phyloP scores from a whole-genome alignment of 352 stramenopile species.

The Globisporangium middletonii region DNA sequence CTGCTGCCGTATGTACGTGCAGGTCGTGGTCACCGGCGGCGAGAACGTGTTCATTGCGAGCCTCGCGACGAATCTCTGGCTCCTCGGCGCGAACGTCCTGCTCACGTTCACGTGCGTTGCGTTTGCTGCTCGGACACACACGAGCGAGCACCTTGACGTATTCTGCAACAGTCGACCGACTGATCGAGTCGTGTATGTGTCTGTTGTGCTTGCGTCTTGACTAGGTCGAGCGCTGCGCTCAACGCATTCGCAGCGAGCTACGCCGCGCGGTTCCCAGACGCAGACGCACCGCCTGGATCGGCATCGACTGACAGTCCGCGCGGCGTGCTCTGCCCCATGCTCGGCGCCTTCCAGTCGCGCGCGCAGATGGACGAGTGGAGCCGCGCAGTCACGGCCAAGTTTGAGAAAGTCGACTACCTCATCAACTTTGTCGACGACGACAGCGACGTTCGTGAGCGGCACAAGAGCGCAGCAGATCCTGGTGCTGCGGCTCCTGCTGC shows the following conservation, averaged over 20 bases:
- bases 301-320: slow-evolving; percentile 25
- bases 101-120: slow-evolving; percentile 54
- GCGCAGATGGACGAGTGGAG: slow-evolving; percentile 57
- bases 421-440: slow-evolving; percentile 50
- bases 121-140: neutral
- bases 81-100: slow-evolving; percentile 57
- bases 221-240: slow-evolving; percentile 14
- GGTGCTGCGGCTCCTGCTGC: neutral
- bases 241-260: slow-evolving; percentile 53
- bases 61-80: slow-evolving; percentile 57
- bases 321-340: slow-evolving; percentile 49
- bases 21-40: slow-evolving; percentile 62
- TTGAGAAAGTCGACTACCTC: slow-evolving; percentile 56
- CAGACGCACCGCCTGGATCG: slow-evolving; percentile 5
- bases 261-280: slow-evolving; percentile 40
- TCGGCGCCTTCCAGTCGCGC: slow-evolving; percentile 39
- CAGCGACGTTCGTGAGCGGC: slow-evolving; percentile 10
- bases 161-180: too few relatives aligned
- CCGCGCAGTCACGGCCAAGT: slow-evolving; percentile 44
- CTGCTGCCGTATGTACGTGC: slow-evolving; percentile 1
- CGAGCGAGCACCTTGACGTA: slow-evolving; percentile 21
- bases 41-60: slow-evolving; percentile 40
- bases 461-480: slow-evolving; percentile 6
- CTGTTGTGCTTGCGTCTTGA: too few relatives aligned
- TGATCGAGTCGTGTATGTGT: too few relatives aligned